These are phyloP conservation scores for Penicillium sclerotigenum DNA, from an alignment of 2,329 filamentous ascomycete species.

Conservation along the genomic window DNA sequence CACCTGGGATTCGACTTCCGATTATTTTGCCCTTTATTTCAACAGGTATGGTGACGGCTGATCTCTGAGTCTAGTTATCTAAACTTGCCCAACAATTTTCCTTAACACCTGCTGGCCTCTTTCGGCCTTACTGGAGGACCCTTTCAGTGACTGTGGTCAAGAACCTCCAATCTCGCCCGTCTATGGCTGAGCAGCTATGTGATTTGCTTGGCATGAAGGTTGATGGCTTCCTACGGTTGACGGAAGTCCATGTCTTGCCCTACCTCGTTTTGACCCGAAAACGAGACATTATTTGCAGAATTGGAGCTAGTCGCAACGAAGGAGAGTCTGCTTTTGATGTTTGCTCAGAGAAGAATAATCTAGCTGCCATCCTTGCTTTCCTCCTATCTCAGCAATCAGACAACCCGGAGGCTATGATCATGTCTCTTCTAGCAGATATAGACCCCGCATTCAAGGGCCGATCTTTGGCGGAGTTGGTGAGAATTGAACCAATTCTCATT, in stretches of 20 bases:
- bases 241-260: slow-evolving; percentile 79
- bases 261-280: slow-evolving; percentile 78
- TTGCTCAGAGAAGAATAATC: slow-evolving; percentile 57
- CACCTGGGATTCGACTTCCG: not conserved
- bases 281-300: slow-evolving; percentile 72
- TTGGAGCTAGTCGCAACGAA: slow-evolving; percentile 65
- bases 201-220: slow-evolving; percentile 76
- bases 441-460: slow-evolving; percentile 67
- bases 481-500: slow-evolving; percentile 70
- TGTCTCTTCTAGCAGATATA: slow-evolving; percentile 65
- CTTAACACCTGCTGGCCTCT: slow-evolving; percentile 63
- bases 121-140: slow-evolving; percentile 85
- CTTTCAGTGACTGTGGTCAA: slow-evolving; percentile 79
- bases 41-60: not conserved
- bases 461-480: slow-evolving; percentile 66
- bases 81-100: slow-evolving; percentile 66
- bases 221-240: slow-evolving; percentile 67
- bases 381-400: slow-evolving; percentile 59
- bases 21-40: not conserved
- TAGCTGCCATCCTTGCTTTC: slow-evolving; percentile 57
- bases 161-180: slow-evolving; percentile 75
- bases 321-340: slow-evolving; percentile 58
- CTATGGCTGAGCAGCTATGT: slow-evolving; percentile 74
- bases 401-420: slow-evolving; percentile 65
- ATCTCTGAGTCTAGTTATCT: slow-evolving; percentile 52